Evolutionary conservation across 805 yeast species (phyloP).

Genomic region (Teunomyces barrocoloradensis): DNA sequence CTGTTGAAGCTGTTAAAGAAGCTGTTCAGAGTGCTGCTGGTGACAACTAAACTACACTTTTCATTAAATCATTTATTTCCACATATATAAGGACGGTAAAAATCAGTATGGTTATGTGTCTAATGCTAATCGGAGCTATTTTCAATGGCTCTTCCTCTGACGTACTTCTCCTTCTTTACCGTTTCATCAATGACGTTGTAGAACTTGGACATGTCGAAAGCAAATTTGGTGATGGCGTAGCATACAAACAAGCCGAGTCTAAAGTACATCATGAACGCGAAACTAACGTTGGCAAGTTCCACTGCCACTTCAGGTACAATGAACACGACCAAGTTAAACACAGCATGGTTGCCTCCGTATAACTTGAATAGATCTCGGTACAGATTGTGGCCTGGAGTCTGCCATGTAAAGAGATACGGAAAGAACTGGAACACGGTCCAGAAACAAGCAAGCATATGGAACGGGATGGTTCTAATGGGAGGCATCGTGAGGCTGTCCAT

Average conservation of each 20-base stretch:
- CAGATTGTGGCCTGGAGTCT: not conserved
- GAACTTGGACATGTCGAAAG: constrained; percentile 5
- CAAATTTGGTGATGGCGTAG: not conserved
- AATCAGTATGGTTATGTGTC: not conserved
- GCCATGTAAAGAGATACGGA: not conserved
- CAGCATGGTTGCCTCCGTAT: not conserved
- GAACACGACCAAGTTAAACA: not conserved
- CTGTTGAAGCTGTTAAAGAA: constrained; percentile 1
- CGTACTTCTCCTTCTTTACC: constrained; percentile 58
- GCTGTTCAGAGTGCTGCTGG: too few species aligned
- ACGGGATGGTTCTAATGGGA: not conserved
- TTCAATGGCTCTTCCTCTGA: constrained; percentile 55
- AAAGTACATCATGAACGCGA: not conserved
- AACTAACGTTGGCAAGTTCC: not conserved
- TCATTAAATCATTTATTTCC: constrained; percentile 1
- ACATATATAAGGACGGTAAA: constrained; percentile 2
- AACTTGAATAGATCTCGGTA: not conserved
- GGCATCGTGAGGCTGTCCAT: not conserved
- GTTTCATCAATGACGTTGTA: constrained; percentile 32
- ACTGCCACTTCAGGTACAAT: not conserved
- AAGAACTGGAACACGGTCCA: constrained; percentile 21
- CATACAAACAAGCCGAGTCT: not conserved
- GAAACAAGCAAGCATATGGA: constrained; percentile 17
- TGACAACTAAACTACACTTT: not conserved
- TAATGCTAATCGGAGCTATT: constrained; percentile 20